These are phyloP conservation scores for Juncus inflexus DNA, from an alignment of 176 grass and related monocot species.

Conservation along the genomic window DNA sequence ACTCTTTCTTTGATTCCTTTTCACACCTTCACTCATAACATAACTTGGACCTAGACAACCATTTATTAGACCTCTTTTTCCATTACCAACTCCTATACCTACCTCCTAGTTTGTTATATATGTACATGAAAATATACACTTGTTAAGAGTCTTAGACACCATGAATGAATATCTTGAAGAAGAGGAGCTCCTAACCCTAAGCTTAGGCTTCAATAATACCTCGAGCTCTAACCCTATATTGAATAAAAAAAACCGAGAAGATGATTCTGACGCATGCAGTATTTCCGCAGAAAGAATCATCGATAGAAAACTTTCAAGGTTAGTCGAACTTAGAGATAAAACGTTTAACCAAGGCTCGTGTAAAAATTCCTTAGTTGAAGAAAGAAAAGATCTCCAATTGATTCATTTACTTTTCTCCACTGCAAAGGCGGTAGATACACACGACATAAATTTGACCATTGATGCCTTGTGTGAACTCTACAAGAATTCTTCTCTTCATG, in stretches of 20 bases:
- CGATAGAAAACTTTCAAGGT: conserved; percentile 23
- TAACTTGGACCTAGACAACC: conserved; percentile 16
- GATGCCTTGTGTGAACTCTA: conserved; percentile 48
- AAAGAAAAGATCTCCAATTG: conserved; percentile 20
- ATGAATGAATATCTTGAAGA: conserved; percentile 32
- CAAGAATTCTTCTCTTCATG: conserved; percentile 34
- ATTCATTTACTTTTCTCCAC: conserved; percentile 46
- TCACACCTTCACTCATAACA: not conserved
- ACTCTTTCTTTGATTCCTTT: not conserved
- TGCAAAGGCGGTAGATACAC: conserved; percentile 31
- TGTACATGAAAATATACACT: not conserved
- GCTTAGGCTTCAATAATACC: conserved; percentile 33
- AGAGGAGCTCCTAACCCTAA: conserved; percentile 47
- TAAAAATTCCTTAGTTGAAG: not conserved
- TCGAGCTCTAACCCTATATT: not conserved
- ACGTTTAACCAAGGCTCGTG: conserved; percentile 18
- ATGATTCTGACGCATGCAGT: not conserved
- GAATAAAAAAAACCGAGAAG: conserved; percentile 12
- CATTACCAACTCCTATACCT: not conserved
- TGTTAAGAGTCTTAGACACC: not conserved
- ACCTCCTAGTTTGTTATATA: not conserved
- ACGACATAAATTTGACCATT: conserved; percentile 30
- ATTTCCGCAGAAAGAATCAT: not conserved
- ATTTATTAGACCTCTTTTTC: not conserved
- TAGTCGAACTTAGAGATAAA: conserved; percentile 42